Conservation (phyloP, 495 filamentous ascomycete species). For the Lophium mytilinum region DNA sequence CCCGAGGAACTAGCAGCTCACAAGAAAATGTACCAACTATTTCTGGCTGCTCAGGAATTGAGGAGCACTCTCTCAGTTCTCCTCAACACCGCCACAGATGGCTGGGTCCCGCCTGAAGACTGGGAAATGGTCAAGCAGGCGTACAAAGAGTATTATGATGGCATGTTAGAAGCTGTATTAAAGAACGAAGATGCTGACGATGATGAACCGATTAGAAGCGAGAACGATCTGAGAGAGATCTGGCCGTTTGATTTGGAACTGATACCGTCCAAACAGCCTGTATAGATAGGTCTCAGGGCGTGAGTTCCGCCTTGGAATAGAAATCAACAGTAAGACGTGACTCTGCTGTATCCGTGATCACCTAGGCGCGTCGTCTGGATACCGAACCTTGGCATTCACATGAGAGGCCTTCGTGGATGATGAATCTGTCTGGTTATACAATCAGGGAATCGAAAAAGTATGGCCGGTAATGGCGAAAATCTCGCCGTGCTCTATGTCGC, state of each 20-base stretch:
- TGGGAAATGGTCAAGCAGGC: slow-evolving; percentile 33
- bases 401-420: too few species aligned
- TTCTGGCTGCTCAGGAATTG: slow-evolving; percentile 33
- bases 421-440: too few species aligned
- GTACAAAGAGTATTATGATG: slow-evolving; percentile 29
- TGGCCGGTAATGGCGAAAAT: too few species aligned
- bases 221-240: slow-evolving; percentile 28
- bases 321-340: too few species aligned
- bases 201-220: slow-evolving; percentile 32
- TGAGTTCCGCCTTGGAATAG: too few species aligned
- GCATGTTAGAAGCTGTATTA: slow-evolving; percentile 29
- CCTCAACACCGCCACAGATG: slow-evolving; percentile 34
- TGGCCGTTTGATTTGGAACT: slow-evolving; percentile 33
- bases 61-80: slow-evolving; percentile 29
- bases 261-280: background rate
- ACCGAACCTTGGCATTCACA: too few species aligned
- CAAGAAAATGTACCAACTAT: slow-evolving; percentile 34
- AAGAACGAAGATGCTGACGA: slow-evolving; percentile 25
- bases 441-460: too few species aligned
- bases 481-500: too few species aligned
- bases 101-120: slow-evolving; percentile 35
- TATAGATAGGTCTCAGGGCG: background rate
- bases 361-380: too few species aligned
- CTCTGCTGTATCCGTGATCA: too few species aligned
- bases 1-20: slow-evolving; percentile 30